Evolutionary conservation across 257 asterid genomes (phyloP), one percentile per base, ranked within the genome.

Genomic region (Solanum chaucha): DNA sequence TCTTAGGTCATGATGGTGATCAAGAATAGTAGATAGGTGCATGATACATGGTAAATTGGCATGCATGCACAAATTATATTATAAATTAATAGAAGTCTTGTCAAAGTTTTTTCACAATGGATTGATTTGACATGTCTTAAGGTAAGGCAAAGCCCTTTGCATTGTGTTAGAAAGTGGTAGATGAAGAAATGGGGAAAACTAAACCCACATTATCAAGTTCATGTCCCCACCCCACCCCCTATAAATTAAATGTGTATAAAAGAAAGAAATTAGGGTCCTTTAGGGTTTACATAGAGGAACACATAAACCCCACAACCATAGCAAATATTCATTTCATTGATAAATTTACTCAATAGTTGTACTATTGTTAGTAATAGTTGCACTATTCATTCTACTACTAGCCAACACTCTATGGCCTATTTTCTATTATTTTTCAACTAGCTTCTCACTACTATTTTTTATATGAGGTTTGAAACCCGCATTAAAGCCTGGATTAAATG

Each of bases 91-190:
- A 40, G 30, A 46, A 83, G 91, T 90, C 90, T 86, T 86, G 91
- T 90, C 91, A 86, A 73, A 26, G 81, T 22, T 67, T 30, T 13
- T 22, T 13, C 85, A 73, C 14, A 80, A 82, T 17, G 85, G 89
- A 87, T 70, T 59, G 91, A 91, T 86, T 82, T 55, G 93, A 92
- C 89, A 19, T 58, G 91, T 88, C 92, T 90, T 70, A 46, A 35
- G 67, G 59, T 13, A 68, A 34, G 74, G 20, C 28, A 44, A 15
- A 40, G 26, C 22, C 8, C 78, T 24, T 44, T 36, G 81, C 81
- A 59, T 17, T 28, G 68, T 86, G 80, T 86, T 87, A 61, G 41
- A 38, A 65, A 65, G 78, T 64, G 64, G 77, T 24, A 15, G 77
- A 64, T 65, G 55, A 48, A n/a, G 22, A 36, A 64, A 36, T 64